Base-by-base conservation (phyloP, 352 stramenopile genomes). In the Globisporangium emineosum region DNA sequence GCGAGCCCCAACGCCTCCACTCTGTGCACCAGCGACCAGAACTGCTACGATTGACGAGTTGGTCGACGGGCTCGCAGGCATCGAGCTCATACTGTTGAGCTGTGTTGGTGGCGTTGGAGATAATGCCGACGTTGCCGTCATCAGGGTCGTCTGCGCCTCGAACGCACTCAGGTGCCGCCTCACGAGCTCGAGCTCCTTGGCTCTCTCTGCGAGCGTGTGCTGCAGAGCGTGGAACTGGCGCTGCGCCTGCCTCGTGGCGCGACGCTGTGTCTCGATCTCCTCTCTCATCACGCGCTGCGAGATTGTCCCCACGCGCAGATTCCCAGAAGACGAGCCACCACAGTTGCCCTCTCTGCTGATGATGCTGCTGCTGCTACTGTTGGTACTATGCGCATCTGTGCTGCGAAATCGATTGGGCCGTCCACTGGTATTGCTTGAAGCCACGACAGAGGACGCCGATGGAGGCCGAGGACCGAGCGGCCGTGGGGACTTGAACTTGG, bases 231-330 rank as follows among this genome's bases (percentile, higher is more conserved):
- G 76, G 17, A 78, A 68, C 50, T 86, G 70, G 6, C 68, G 73
- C 47, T 88, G 77, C 0, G 76, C 76, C 3, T 79, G 68, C 1
- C 73, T 64, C 1, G 76, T 86, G 8, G 88, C 67, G 15, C 59
- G 57, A 21, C 81, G 74, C 64, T 90, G 81, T 23, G 72, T 72
- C 53, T 79, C 70, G 43, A 88, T 83, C 61, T 90, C 81, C 56
- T 90, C 74, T 27, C 71, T 75, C 13, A 88, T 60, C n/a, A 88
- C 68, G 0, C 58, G 73, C 30, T 80, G 68, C 0, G 76, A 60
- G 19, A 88, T 72, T 3, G 51, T 27, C 9, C 60, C 17, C 23
- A 57, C 33, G 37, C 6, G 50, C 25, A 37, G 12, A 12, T 55
- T 29, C 30, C 4, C 12, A 15, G 25, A 19, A n/a, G 50, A 35